Evolutionary conservation across 805 yeast species (phyloP), one percentile per base, ranked within the genome.

Genomic region (Jamesozyma spencerorum): DNA sequence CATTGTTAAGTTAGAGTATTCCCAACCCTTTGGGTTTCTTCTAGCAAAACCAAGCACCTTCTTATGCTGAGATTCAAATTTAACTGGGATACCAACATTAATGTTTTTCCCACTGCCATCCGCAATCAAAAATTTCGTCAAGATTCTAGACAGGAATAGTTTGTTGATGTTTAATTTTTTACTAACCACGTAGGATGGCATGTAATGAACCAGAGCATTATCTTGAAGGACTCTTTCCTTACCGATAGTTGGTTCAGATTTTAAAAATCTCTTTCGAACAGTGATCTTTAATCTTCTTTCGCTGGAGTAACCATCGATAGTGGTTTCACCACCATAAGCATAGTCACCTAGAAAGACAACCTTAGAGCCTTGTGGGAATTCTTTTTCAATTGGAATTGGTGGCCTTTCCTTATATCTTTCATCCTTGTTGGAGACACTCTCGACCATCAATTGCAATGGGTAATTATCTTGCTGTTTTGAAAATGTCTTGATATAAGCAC

Each of bases 21-120:
- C 86, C 98, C 98, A 92, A 18, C 77, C 79, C 38, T 70, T 69
- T 19, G 68, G 72, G 32, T 63, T 67, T 53, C 79, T 77, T 44
- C 79, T 73, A 1, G 96, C 78, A 64, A 78, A 90, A 4, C 97
- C 98, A 47, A 88, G 69, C 3, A 85, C 97, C 62, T 90, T 90
- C 53, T 75, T 73, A 50, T 86, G 76, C 44, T 76, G 75, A 18
- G 75, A 75, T 48, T 88, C 95, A 61, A 80, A 83, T 63, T 88
- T 88, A 59, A 92, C 69, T 42, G 81, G 84, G 47, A 92, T 67
- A 17, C 97, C 97, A 52, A 92, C 68, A 55, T 88, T 82, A 8
- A 70, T 53, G 47, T 72, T 71, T 47, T 66, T 74, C 18, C 72
- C 72, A 27, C 66, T 64, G 17, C 70, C 69, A 44, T 73, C 77